phyloP scores from a whole-genome alignment of 352 stramenopile species.

The Globisporangium cystogenes region DNA sequence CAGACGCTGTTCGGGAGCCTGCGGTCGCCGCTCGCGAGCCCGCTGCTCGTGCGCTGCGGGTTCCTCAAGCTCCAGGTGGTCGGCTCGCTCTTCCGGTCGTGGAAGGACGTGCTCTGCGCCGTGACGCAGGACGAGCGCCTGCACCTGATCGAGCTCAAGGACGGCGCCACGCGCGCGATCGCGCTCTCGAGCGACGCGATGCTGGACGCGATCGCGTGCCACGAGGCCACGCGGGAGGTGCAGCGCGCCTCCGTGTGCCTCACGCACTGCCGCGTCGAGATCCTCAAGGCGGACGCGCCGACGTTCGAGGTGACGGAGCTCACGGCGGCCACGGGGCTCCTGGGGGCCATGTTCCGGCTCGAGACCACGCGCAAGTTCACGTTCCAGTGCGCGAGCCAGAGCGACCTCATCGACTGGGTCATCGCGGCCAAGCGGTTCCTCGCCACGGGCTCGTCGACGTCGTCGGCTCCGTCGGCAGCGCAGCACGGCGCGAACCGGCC shows the following conservation, averaged over 20 bases:
- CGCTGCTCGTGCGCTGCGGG: constrained; percentile 60
- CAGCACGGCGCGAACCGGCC: constrained; percentile 9
- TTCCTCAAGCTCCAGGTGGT: constrained; percentile 77
- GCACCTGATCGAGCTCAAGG: constrained; percentile 72
- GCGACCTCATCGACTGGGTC: constrained; percentile 78
- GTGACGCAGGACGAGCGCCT: constrained; percentile 74
- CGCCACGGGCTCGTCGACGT: constrained; percentile 25
- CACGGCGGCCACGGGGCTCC: constrained; percentile 41
- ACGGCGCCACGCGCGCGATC: constrained; percentile 46
- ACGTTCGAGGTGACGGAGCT: constrained; percentile 74
- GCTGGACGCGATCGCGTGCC: constrained; percentile 46
- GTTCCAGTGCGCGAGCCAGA: constrained; percentile 78
- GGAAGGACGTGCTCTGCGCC: constrained; percentile 70
- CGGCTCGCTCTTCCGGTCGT: constrained; percentile 67
- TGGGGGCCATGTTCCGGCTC: constrained; percentile 61
- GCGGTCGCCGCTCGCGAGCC: constrained; percentile 62
- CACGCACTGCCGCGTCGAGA: constrained; percentile 69
- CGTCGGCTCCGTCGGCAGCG: too few relatives aligned
- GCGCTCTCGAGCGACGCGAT: constrained; percentile 52
- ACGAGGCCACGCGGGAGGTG: constrained; percentile 42
- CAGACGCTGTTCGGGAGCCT: constrained; percentile 55
- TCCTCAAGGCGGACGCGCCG: constrained; percentile 54
- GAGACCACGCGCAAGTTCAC: constrained; percentile 61
- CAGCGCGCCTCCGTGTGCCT: constrained; percentile 49
- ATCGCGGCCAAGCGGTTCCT: constrained; percentile 72